Evolutionary conservation across 441 rosid genomes (phyloP).

Genomic region (Gossypium trilobum): DNA sequence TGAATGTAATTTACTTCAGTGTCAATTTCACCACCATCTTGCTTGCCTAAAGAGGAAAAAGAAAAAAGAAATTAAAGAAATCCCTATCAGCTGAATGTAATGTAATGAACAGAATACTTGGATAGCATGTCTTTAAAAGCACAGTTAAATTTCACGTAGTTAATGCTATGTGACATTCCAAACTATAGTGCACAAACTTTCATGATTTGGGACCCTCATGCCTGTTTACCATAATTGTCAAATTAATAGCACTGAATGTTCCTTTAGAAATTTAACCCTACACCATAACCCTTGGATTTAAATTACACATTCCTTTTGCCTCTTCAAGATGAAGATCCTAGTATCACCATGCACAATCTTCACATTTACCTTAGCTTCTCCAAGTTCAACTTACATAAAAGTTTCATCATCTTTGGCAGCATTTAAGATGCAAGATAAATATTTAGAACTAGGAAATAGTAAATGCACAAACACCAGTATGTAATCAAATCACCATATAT

Average conservation of each 20-base stretch:
- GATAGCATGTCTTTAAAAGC: neutral
- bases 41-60: neutral
- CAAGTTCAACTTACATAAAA: neutral
- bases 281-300: neutral
- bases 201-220: neutral
- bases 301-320: neutral
- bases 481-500: neutral
- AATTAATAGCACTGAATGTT: neutral
- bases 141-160: neutral
- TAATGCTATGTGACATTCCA: neutral
- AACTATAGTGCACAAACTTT: neutral
- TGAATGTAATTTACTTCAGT: constrained; percentile 13
- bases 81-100: neutral
- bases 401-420: neutral
- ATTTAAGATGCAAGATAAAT: neutral
- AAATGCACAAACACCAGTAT: neutral
- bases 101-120: neutral
- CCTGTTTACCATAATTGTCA: neutral
- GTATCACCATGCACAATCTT: neutral
- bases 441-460: neutral
- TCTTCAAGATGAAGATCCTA: neutral
- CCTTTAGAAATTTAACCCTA: neutral
- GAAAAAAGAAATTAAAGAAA: neutral
- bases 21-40: neutral
- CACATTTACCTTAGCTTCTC: constrained; percentile 1